These are phyloP conservation scores for Raphanus hybrid DNA, from an alignment of 441 rosid species.

Conservation along the genomic window DNA sequence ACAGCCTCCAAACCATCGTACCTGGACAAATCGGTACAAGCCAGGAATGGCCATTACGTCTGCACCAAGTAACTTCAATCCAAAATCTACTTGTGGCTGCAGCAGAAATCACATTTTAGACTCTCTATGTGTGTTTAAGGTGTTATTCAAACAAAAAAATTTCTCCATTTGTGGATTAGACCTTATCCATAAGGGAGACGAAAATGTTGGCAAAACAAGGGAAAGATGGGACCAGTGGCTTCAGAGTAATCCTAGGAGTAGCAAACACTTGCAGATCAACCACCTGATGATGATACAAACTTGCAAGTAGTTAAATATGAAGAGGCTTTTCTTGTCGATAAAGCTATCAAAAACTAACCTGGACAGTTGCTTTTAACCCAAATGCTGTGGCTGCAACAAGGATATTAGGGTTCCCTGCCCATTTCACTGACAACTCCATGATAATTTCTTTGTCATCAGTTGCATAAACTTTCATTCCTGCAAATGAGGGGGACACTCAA, in stretches of 20 bases:
- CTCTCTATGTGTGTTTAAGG: background rate
- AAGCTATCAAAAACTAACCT: slow-evolving; percentile 46
- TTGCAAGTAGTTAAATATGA: slow-evolving; percentile 21
- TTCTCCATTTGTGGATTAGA: background rate
- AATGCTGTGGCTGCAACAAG: slow-evolving; percentile 61
- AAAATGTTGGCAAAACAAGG: slow-evolving; percentile 69
- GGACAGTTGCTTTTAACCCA: slow-evolving; percentile 68
- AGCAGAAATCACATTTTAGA: slow-evolving; percentile 19
- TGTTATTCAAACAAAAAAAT: background rate
- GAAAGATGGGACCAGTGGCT: slow-evolving; percentile 62
- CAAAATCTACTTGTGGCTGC: slow-evolving; percentile 98
- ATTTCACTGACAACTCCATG: slow-evolving; percentile 68
- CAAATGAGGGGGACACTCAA: slow-evolving; percentile 17
- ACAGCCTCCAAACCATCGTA: slow-evolving; percentile 22
- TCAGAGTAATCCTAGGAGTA: slow-evolving; percentile 62
- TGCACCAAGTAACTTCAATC: slow-evolving; percentile 86
- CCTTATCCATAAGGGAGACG: slow-evolving; percentile 71
- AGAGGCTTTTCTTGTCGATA: background rate
- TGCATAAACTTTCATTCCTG: slow-evolving; percentile 71
- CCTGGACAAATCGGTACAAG: slow-evolving; percentile 85
- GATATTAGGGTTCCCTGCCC: slow-evolving; percentile 81
- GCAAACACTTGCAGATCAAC: slow-evolving; percentile 71
- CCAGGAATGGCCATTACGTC: slow-evolving; percentile 99
- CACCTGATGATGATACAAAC: slow-evolving; percentile 47
- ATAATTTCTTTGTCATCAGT: slow-evolving; percentile 79